Evolutionary conservation across 2,329 filamentous ascomycete species (phyloP).

Genomic region (Alternaria sp.): DNA sequence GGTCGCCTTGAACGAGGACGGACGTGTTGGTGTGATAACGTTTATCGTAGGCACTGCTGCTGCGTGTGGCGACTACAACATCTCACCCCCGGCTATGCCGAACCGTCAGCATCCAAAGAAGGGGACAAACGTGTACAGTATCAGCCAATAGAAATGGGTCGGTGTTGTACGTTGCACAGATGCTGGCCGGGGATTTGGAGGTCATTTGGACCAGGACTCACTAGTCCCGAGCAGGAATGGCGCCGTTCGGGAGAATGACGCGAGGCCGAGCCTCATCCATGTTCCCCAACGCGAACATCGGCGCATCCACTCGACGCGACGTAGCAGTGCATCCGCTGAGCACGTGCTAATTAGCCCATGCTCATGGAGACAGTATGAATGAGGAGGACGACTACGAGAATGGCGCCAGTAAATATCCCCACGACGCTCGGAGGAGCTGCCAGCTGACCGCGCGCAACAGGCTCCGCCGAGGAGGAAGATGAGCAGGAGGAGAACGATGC

Average conservation of each 20-base stretch:
- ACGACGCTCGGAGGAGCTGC: neutral
- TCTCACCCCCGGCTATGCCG: no score
- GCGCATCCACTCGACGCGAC: constrained; percentile 5
- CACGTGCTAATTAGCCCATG: neutral
- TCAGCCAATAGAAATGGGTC: no score
- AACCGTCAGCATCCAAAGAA: no score
- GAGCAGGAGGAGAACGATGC: constrained; percentile 49
- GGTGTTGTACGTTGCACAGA: no score
- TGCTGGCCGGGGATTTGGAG: no score
- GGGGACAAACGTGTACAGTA: no score
- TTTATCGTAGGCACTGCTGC: no score
- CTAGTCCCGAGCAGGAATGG: neutral
- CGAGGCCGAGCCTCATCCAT: constrained; percentile 15
- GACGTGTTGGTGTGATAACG: no score
- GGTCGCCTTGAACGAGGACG: no score
- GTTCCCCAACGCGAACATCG: constrained; percentile 10
- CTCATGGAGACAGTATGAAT: constrained; percentile 38
- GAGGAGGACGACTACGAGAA: constrained; percentile 57
- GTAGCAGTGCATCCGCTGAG: neutral
- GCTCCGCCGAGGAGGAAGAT: constrained; percentile 37
- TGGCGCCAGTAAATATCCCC: constrained; percentile 40
- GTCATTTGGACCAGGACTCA: no score
- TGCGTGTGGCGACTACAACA: no score
- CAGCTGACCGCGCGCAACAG: constrained; percentile 21
- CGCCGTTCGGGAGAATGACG: constrained; percentile 5